These are phyloP conservation scores for Termitomyces sp. DNA, from an alignment of 768 basidiomycete species.

Conservation along the genomic window DNA sequence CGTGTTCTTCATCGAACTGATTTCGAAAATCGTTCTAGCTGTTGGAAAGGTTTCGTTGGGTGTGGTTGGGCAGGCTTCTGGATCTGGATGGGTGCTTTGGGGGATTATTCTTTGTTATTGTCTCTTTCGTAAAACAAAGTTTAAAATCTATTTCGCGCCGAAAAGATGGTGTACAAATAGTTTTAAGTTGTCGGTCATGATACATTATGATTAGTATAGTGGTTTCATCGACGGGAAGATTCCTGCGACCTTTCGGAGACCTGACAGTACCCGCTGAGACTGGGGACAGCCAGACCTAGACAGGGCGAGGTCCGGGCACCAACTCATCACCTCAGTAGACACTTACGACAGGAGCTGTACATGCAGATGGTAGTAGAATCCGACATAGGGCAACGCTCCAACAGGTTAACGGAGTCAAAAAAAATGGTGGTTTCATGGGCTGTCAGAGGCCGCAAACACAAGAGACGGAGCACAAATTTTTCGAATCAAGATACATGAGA, in stretches of 20 bases:
- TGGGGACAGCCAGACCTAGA: not conserved
- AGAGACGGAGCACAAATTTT: too few species aligned
- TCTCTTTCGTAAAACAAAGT: conserved; percentile 11
- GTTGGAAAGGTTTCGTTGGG: conserved; percentile 86
- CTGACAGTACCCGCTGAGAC: not conserved
- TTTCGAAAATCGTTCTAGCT: conserved; percentile 72
- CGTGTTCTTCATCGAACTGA: conserved; percentile 74
- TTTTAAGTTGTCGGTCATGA: not conserved
- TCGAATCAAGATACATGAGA: too few species aligned
- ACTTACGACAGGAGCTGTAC: too few species aligned
- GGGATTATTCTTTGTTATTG: conserved; percentile 53
- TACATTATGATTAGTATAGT: not conserved
- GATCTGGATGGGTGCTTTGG: conserved; percentile 78
- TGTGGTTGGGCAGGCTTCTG: conserved; percentile 89
- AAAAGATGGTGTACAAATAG: not conserved
- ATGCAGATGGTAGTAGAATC: too few species aligned
- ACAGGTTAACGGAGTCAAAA: too few species aligned
- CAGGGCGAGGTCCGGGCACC: too few species aligned
- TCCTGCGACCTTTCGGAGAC: not conserved
- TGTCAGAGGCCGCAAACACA: too few species aligned
- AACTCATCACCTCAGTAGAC: too few species aligned
- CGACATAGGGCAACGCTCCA: too few species aligned
- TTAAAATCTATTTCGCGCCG: not conserved
- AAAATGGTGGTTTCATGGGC: too few species aligned
- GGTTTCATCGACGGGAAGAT: not conserved